phyloP scores from a whole-genome alignment of 2,329 filamentous ascomycete genomes.

The Aureobasidium vineae region DNA sequence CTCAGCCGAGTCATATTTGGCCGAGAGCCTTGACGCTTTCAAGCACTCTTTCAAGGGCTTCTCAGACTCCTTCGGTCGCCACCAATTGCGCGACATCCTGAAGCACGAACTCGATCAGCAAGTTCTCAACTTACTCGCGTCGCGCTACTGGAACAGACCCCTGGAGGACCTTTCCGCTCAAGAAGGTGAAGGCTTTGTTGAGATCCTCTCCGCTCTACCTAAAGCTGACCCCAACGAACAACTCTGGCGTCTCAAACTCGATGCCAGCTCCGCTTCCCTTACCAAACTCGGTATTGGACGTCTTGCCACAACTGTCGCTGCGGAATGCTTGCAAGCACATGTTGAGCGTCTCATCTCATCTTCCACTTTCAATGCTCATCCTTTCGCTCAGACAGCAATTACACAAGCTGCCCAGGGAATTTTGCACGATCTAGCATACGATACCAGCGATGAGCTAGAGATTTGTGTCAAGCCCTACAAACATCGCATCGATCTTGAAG shows the following conservation, averaged over 20 bases:
- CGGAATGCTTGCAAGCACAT: constrained; percentile 79
- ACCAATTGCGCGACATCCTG: constrained; percentile 82
- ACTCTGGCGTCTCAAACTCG: constrained; percentile 92
- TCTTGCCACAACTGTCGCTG: constrained; percentile 86
- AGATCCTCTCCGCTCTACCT: constrained; percentile 71
- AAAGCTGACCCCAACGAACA: constrained; percentile 68
- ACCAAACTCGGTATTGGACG: constrained; percentile 94
- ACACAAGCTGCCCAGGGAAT: constrained; percentile 86
- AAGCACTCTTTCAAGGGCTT: constrained; percentile 98
- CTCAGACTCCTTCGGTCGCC: constrained; percentile 81
- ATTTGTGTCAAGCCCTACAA: constrained; percentile 99
- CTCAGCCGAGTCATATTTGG: constrained; percentile 93
- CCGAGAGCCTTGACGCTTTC: constrained; percentile 91
- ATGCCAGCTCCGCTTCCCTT: constrained; percentile 83
- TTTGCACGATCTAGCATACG: constrained; percentile 90
- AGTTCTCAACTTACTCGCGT: constrained; percentile 87
- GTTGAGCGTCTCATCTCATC: constrained; percentile 74
- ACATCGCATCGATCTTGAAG: constrained; percentile 93
- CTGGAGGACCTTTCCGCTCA: constrained; percentile 71
- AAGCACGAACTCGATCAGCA: constrained; percentile 94
- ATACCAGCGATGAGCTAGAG: constrained; percentile 95
- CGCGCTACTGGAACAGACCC: constrained; percentile 96
- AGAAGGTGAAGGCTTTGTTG: constrained; percentile 35
- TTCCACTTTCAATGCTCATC: constrained; percentile 85
- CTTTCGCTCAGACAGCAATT: constrained; percentile 90